phyloP scores from a whole-genome alignment of 2,329 filamentous ascomycete genomes.

The Aureobasidium subglaciale region DNA sequence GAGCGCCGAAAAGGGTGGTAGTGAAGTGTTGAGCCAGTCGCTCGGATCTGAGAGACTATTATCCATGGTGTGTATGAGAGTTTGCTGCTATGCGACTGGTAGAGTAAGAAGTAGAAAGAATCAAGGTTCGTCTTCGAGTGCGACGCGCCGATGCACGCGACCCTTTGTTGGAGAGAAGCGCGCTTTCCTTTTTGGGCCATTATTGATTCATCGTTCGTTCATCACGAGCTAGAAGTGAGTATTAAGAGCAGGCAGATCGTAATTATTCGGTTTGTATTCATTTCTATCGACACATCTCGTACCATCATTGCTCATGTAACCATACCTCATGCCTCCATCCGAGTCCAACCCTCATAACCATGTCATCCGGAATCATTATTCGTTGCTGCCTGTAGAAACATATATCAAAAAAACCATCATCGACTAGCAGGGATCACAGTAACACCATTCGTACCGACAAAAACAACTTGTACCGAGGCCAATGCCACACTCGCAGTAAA shows the following conservation, averaged over 20 bases:
- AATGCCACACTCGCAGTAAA: conserved; percentile 22
- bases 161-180: neutral
- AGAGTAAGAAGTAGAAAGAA: neutral
- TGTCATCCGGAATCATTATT: neutral
- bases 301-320: neutral
- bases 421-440: neutral
- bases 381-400: neutral
- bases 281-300: neutral
- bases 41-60: conserved; percentile 61
- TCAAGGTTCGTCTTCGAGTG: conserved; percentile 26
- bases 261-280: neutral
- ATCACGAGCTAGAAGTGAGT: no score
- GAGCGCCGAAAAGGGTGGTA: conserved; percentile 60
- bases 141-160: conserved; percentile 4
- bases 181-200: conserved; percentile 1
- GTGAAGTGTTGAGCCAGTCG: conserved; percentile 69
- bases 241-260: neutral
- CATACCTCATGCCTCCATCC: no score
- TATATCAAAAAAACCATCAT: neutral
- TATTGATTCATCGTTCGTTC: neutral
- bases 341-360: neutral
- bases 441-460: conserved; percentile 20
- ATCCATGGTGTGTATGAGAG: neutral
- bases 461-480: conserved; percentile 24
- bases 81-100: neutral